These are phyloP conservation scores for Suillus subaureus DNA, from an alignment of 768 basidiomycete genomes.

Conservation along the genomic window DNA sequence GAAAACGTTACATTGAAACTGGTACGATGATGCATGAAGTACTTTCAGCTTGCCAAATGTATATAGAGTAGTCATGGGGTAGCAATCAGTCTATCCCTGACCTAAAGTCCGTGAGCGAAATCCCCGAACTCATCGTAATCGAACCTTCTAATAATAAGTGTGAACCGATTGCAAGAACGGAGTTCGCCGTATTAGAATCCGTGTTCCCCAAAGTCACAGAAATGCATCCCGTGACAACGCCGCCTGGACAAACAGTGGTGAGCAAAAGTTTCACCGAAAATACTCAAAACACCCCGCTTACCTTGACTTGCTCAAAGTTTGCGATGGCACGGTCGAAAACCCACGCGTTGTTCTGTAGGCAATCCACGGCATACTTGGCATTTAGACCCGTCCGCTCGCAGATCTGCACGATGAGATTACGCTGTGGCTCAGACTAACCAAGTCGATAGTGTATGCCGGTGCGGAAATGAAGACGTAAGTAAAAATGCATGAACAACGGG, in stretches of 20 bases:
- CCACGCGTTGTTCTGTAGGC: constrained; percentile 85
- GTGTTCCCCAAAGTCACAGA: constrained; percentile 38
- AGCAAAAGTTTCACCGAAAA: constrained; percentile 16
- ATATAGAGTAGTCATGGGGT: constrained; percentile 11
- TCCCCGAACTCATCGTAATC: constrained; percentile 5
- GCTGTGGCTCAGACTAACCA: constrained; percentile 68
- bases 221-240: constrained; percentile 58
- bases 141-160: constrained; percentile 18
- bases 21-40: constrained; percentile 9
- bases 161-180: constrained; percentile 10
- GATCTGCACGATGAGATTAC: constrained; percentile 68
- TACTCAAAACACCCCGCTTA: constrained; percentile 35
- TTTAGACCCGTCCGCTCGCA: constrained; percentile 79
- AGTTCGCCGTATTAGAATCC: constrained; percentile 2
- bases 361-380: constrained; percentile 78
- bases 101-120: constrained; percentile 2
- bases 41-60: constrained; percentile 19
- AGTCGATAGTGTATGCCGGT: constrained; percentile 11
- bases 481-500: constrained; percentile 13
- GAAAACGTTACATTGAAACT: constrained; percentile 27
- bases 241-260: constrained; percentile 38
- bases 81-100: not conserved
- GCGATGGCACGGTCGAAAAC: constrained; percentile 74
- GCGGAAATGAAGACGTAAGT: constrained; percentile 19
- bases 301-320: constrained; percentile 91